Conservation (phyloP, 805 yeast species). For the Saturnispora gosingensis region DNA sequence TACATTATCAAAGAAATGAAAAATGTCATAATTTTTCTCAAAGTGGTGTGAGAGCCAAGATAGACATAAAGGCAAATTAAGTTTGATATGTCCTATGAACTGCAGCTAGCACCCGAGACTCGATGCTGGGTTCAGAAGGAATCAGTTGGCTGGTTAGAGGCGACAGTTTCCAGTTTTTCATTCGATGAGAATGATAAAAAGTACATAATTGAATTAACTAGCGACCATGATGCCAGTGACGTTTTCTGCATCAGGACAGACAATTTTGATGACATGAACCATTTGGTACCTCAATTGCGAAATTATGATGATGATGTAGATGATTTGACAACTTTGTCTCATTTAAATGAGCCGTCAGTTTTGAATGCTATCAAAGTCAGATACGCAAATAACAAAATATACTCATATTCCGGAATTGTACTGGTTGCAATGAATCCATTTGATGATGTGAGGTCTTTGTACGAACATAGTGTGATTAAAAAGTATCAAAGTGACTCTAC, state of each 20-base stretch:
- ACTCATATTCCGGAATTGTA: conserved; percentile 94
- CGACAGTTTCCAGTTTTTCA: conserved; percentile 39
- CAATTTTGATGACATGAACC: conserved; percentile 40
- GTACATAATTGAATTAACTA: conserved; percentile 40
- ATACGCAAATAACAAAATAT: conserved; percentile 79
- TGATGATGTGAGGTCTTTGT: conserved; percentile 79
- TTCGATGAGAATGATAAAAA: conserved; percentile 25
- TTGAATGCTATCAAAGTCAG: conserved; percentile 88
- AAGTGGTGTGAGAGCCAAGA: neutral
- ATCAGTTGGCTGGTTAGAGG: conserved; percentile 66
- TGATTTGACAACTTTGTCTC: conserved; percentile 85
- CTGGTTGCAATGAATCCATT: conserved; percentile 94
- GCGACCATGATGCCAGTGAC: conserved; percentile 39
- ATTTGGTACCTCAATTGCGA: conserved; percentile 66
- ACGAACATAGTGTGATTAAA: conserved; percentile 83
- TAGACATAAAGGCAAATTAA: neutral
- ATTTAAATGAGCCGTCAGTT: conserved; percentile 93
- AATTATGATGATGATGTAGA: conserved; percentile 95
- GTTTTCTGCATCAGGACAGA: conserved; percentile 41
- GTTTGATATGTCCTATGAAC: neutral
- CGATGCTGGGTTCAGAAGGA: conserved; percentile 80
- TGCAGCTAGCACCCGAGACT: neutral
- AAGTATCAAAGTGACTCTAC: conserved; percentile 86
- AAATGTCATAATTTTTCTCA: neutral
- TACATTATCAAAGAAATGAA: neutral